A percentile compares a stretch with the other conserved stretches of the same genome.
Conservation (phyloP, 192 early-diverging fungal species). For the Mortierella alpina region DNA sequence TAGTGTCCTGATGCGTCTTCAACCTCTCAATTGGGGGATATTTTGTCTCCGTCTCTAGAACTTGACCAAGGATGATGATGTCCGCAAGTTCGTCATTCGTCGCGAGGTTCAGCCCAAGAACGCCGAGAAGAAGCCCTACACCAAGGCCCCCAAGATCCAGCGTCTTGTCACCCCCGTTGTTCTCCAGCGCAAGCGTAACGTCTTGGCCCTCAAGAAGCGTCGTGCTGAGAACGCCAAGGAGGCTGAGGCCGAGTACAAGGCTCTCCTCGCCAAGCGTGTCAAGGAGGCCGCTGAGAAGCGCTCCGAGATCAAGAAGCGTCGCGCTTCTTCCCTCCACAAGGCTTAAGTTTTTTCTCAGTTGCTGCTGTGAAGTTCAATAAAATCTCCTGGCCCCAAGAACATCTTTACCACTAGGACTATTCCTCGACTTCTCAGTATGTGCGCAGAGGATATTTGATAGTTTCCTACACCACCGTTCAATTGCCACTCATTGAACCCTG, state of each 20-base stretch:
- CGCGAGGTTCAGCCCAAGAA: constrained; percentile 94
- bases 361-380: no score
- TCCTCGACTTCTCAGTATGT: no score
- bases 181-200: constrained; percentile 95
- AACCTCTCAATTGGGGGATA: no score
- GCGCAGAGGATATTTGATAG: no score
- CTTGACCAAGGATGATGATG: constrained; percentile 98
- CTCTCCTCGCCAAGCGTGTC: constrained; percentile 90
- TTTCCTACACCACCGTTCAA: no score
- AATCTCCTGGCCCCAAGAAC: no score
- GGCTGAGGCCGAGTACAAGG: constrained; percentile 78
- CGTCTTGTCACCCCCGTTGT: constrained; percentile 97
- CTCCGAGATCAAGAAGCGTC: constrained; percentile 76
- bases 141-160: constrained; percentile 98
- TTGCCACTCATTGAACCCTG: not conserved
- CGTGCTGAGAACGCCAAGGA: constrained; percentile 84
- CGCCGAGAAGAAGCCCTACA: constrained; percentile 90
- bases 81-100: constrained; percentile 99
- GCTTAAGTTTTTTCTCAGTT: constrained; percentile 45
- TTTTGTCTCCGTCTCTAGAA: no score
- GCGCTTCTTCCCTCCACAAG: constrained; percentile 74
- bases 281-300: constrained; percentile 96
- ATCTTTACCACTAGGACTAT: no score
- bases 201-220: constrained; percentile 87
- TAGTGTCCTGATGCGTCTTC: no score